Evolutionary conservation across 768 basidiomycete species (phyloP).

Genomic region (Nidularia pulvinata): DNA sequence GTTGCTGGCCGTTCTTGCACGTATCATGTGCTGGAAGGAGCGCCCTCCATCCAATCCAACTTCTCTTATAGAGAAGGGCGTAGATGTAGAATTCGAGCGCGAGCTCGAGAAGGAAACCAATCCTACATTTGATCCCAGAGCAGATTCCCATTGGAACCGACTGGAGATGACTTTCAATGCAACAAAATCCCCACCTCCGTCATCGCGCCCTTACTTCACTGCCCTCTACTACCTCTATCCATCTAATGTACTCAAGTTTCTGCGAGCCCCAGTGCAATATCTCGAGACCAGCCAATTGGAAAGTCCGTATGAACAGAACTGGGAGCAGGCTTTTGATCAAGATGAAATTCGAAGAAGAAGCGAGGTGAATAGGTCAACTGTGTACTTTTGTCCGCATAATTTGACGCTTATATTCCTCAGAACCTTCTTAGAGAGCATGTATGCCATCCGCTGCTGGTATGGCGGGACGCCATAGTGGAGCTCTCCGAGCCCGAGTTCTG

Average conservation of each 20-base stretch:
- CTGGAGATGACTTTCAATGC: constrained; percentile 61
- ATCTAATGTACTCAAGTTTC: constrained; percentile 81
- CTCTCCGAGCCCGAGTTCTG: constrained; percentile 66
- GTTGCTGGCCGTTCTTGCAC: constrained; percentile 66
- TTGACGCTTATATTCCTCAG: constrained; percentile 30
- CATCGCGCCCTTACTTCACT: constrained; percentile 69
- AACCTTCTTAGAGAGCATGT: constrained; percentile 68
- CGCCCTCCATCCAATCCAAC: constrained; percentile 29
- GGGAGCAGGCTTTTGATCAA: constrained; percentile 71
- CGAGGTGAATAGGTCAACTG: constrained; percentile 48
- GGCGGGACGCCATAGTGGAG: constrained; percentile 64
- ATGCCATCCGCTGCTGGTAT: constrained; percentile 74
- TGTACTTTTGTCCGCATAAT: background rate
- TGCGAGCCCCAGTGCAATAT: constrained; percentile 68
- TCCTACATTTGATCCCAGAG: constrained; percentile 38
- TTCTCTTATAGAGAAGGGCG: constrained; percentile 22
- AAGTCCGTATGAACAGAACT: constrained; percentile 66
- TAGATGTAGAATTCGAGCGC: constrained; percentile 33
- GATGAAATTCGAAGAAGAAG: constrained; percentile 69
- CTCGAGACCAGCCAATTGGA: constrained; percentile 47
- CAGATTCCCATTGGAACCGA: constrained; percentile 67
- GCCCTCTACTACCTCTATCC: constrained; percentile 91
- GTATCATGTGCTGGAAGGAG: constrained; percentile 77
- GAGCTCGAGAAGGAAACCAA: constrained; percentile 36
- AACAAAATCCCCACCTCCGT: constrained; percentile 52